A percentile compares a stretch with the other conserved stretches of the same genome.
These are phyloP conservation scores for Saccharomyces paradoxus DNA, from an alignment of 805 yeast species.

Conservation along the genomic window DNA sequence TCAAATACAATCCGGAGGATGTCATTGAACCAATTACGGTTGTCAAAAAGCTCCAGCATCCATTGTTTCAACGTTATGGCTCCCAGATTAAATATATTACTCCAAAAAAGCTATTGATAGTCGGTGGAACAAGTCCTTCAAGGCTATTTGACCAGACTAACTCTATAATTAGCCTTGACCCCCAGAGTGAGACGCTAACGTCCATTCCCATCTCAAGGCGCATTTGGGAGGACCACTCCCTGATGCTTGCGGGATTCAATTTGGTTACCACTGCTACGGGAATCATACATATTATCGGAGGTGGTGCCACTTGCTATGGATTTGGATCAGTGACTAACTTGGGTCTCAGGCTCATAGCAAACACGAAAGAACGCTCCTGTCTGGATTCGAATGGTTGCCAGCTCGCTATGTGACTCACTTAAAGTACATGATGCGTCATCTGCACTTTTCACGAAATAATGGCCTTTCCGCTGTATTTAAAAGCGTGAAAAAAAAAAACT, in stretches of 20 bases:
- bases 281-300: conserved; percentile 39
- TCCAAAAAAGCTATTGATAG: conserved; percentile 34
- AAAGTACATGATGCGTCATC: conserved; percentile 3
- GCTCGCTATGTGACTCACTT: conserved; percentile 16
- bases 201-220: conserved; percentile 27
- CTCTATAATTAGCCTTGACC: conserved; percentile 33
- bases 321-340: conserved; percentile 56
- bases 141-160: conserved; percentile 29
- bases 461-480: not conserved
- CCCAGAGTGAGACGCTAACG: conserved; percentile 11
- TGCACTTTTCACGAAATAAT: not conserved
- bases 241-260: conserved; percentile 48
- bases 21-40: conserved; percentile 13
- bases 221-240: conserved; percentile 32
- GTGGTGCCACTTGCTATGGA: conserved; percentile 79
- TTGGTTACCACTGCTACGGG: conserved; percentile 18
- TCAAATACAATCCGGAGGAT: conserved; percentile 18
- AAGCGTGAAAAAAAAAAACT: not conserved
- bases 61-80: conserved; percentile 43
- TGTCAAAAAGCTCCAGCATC: conserved; percentile 16
- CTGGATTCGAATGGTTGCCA: not conserved
- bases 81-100: conserved; percentile 31
- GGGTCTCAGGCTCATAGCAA: not conserved
- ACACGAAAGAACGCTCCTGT: not conserved
- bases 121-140: conserved; percentile 50